Evolutionary conservation across 768 basidiomycete genomes (phyloP).

Genomic region (Holtermannia corniformis): DNA sequence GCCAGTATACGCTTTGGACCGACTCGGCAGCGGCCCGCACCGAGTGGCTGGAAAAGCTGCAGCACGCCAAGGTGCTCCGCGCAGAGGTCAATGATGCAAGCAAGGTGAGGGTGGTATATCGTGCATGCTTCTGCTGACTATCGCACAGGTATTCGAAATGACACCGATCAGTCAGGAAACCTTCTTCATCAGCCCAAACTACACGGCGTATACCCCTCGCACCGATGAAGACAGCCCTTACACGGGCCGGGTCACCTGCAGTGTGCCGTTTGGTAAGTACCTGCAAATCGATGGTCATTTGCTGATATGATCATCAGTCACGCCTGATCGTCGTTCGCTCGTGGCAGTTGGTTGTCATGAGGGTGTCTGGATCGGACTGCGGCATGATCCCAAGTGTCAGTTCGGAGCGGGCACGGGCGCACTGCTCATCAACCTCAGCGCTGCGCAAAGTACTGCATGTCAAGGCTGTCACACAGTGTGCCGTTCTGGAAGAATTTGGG

Average conservation of each 20-base stretch:
- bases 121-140: not conserved
- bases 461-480: conserved; percentile 88
- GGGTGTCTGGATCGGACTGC: conserved; percentile 90
- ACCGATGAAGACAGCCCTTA: conserved; percentile 55
- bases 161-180: conserved; percentile 82
- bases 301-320: conserved; percentile 47
- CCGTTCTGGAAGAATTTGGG: conserved; percentile 91
- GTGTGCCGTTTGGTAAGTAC: conserved; percentile 72
- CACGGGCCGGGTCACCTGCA: conserved; percentile 65
- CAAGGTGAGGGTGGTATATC: conserved; percentile 46
- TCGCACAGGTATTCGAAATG: conserved; percentile 75
- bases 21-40: conserved; percentile 63
- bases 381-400: conserved; percentile 76
- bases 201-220: conserved; percentile 19
- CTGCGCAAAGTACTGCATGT: conserved; percentile 88
- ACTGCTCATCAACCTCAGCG: conserved; percentile 46
- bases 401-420: not conserved
- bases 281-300: too few relatives aligned
- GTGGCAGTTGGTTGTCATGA: conserved; percentile 91
- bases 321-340: conserved; percentile 70
- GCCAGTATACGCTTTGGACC: conserved; percentile 76
- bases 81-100: conserved; percentile 84
- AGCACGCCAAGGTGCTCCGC: conserved; percentile 76
- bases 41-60: conserved; percentile 84
- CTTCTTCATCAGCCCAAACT: conserved; percentile 64